Evolutionary conservation across 345 rosid species (phyloP).

Genomic region (Populus alba): DNA sequence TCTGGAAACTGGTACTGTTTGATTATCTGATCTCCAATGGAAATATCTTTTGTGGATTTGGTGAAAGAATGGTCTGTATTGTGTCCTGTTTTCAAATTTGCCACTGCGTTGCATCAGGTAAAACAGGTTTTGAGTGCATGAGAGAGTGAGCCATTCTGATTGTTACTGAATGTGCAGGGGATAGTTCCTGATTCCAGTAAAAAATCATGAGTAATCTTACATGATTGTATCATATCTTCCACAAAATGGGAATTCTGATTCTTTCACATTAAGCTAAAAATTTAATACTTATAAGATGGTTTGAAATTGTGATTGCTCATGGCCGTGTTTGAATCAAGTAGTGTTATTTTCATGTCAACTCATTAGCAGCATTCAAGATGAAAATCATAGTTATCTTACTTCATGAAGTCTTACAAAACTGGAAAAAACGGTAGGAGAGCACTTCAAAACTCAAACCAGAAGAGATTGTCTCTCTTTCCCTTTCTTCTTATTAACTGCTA

Average conservation of each 20-base stretch:
- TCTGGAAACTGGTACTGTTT: conserved; percentile 7
- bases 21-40: not conserved
- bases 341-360: not conserved
- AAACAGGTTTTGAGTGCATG: not conserved
- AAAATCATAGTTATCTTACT: not conserved
- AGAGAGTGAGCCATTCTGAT: not conserved
- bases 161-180: not conserved
- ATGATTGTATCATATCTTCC: not conserved
- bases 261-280: not conserved
- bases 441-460: not conserved
- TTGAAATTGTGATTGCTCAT: too few species aligned
- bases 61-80: not conserved
- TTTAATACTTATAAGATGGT: too few species aligned
- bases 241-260: not conserved
- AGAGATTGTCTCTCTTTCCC: not conserved
- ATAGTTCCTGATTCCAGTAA: not conserved
- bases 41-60: not conserved
- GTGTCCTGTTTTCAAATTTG: not conserved
- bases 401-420: not conserved
- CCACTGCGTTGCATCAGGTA: not conserved
- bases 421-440: not conserved
- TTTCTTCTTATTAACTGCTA: not conserved
- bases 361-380: not conserved
- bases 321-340: too few species aligned
- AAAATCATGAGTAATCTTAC: not conserved